Base-by-base conservation (phyloP, 2,329 filamentous ascomycete genomes). In the Sporothrix phasma region DNA sequence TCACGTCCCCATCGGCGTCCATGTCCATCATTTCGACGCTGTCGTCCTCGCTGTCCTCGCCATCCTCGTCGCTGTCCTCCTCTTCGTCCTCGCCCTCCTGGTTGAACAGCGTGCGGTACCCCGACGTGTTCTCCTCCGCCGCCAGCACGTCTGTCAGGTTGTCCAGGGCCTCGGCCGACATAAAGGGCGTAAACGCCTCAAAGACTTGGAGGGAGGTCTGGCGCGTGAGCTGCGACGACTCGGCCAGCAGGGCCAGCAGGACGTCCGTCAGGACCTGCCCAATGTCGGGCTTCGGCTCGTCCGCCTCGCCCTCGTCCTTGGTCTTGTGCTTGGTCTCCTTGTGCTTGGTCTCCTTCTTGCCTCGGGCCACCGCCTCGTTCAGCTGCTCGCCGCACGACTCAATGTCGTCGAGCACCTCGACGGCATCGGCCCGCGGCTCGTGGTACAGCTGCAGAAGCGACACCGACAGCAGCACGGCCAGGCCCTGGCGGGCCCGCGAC, bases 171-270 rank as follows among this genome's bases (percentile, higher is more conserved):
- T 88, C 84, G 5, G 81, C 79, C 0, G 88, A 91, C 66, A 97
- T 83, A 63, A 90, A 84, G 15, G 84, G 77, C 3, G 90, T 88
- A 73, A 96, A 96, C 1, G 88, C 86, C 26, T 87, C 84, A 72
- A 97, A 97, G 0, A 96, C 92, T 71, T 94, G 89, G 72, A 93
- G 87, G 5, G 91, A 90, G 62, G 95, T 87, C 70, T 92, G 90
- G 34, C 91, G 85, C 78, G 96, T 89, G 61, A 97, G 79, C 10
- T 87, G 85, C 1, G 92, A 96, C 3, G 88, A 89, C 67, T 91
- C 90, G 0, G 92, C 90, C 2, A 95, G 84, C 76, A 97, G 91
- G 61, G 90, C 90, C n/a, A 97, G 79, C 7, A 99, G 76, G 61
- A 97, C 89, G 71, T 97, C 94, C 2, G 97, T 86, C 8, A 97